A percentile compares a stretch with the other conserved stretches of the same genome.
These are phyloP conservation scores for Kuraishia molischiana DNA, from an alignment of 805 yeast species.

Conservation along the genomic window DNA sequence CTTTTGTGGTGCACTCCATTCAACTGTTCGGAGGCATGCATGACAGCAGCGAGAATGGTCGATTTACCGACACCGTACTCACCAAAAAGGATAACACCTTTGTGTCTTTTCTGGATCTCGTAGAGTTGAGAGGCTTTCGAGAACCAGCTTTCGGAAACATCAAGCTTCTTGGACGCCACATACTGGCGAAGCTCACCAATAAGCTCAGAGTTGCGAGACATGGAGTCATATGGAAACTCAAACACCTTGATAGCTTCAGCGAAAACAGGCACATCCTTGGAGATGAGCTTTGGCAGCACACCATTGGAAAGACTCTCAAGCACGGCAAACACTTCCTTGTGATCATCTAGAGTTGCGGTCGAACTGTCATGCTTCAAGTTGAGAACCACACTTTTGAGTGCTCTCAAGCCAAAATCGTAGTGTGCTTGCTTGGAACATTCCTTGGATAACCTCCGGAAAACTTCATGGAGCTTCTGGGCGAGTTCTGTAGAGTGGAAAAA, in stretches of 20 bases:
- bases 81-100: slow-evolving; percentile 80
- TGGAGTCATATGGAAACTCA: background rate
- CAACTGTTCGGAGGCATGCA: slow-evolving; percentile 28
- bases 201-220: slow-evolving; percentile 18
- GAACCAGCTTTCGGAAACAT: slow-evolving; percentile 31
- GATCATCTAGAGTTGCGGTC: background rate
- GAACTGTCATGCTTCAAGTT: too few relatives aligned
- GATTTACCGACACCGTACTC: slow-evolving; percentile 70
- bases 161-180: slow-evolving; percentile 23
- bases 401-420: slow-evolving; percentile 86
- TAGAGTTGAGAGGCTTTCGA: slow-evolving; percentile 50
- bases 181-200: slow-evolving; percentile 12
- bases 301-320: slow-evolving; percentile 48
- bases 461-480: slow-evolving; percentile 39
- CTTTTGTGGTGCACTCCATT: slow-evolving; percentile 25
- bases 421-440: slow-evolving; percentile 49
- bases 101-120: slow-evolving; percentile 52
- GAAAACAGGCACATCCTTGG: slow-evolving; percentile 38
- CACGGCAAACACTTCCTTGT: slow-evolving; percentile 18
- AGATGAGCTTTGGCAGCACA: slow-evolving; percentile 57
- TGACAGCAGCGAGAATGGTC: slow-evolving; percentile 35
- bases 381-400: slow-evolving; percentile 57
- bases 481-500: slow-evolving; percentile 37
- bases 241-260: slow-evolving; percentile 4
- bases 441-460: slow-evolving; percentile 37